Base-by-base conservation (phyloP, 148 eudicot genomes). In the Fagopyrum esculentum region DNA sequence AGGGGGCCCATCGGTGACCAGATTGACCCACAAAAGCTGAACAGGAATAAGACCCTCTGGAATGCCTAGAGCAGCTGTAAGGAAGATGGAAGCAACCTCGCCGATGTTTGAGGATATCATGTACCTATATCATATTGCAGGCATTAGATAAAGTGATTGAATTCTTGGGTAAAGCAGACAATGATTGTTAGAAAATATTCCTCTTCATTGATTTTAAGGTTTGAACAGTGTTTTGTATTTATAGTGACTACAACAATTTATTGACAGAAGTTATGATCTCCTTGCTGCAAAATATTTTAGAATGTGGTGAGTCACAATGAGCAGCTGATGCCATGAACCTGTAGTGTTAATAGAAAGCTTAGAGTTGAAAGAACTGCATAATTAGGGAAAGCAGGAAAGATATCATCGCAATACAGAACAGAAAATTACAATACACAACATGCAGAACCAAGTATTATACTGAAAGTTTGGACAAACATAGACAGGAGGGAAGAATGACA, bases 1-100 rank as follows among this genome's bases (percentile, higher is more conserved):
- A 30, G 91, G 91, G 70, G 91, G 91, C 40, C 91, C 91, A 82
- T 88, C 91, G 40, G 91, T 88, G 35, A 88, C 91, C 64, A 88
- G 76, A 82, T 88, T 88, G 75, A 88, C 91, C 91, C 91, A 88
- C 35, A 88, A 81, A 80, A 88, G 91, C 86, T 88, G 91, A 73
- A 88, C 91, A 6, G 91, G 91, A 29, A 88, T 88, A 59, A 88
- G 76, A 73, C 91, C 88, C 46, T 88, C 91, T 2, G 91, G 91
- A 79, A 88, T 88, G 71, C 91, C 91, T 68, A 88, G 73, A 72
- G 87, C 91, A 51, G 89, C 88, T 15, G 92, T 85, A 48, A 84
- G 78, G 72, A 88, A 88, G 45, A 85, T 83, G 9, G 80, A 86
- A 22, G 81, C 84, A 46, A 83, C 88, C 84, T 88, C 88, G 44